Conservation (phyloP, 2,329 filamentous ascomycete genomes). For the Xylaria sp. region DNA sequence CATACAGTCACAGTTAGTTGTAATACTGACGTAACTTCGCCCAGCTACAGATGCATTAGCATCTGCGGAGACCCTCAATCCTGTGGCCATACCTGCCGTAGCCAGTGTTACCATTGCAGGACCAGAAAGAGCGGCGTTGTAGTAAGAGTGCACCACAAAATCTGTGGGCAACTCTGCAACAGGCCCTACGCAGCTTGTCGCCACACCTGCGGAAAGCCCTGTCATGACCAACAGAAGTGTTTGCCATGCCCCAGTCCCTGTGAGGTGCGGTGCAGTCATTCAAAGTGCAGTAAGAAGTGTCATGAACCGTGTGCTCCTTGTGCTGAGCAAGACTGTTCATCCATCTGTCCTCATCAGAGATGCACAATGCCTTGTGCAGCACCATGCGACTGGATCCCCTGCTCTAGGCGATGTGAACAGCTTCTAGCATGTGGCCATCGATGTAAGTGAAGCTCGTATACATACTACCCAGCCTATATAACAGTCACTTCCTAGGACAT, state of each 20-base stretch:
- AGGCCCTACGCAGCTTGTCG: conserved; percentile 59
- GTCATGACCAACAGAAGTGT: conserved; percentile 58
- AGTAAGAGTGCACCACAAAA: conserved; percentile 49
- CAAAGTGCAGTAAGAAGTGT: conserved; percentile 60
- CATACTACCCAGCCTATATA: conserved; percentile 25
- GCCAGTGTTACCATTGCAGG: conserved; percentile 56
- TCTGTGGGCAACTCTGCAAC: conserved; percentile 56
- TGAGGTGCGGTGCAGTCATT: conserved; percentile 62
- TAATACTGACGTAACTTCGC: conserved; percentile 48
- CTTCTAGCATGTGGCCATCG: conserved; percentile 63
- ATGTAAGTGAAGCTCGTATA: conserved; percentile 45
- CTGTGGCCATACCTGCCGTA: conserved; percentile 65
- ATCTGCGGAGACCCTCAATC: conserved; percentile 52
- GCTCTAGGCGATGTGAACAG: conserved; percentile 62
- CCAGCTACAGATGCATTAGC: conserved; percentile 53
- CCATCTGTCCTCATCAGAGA: conserved; percentile 58
- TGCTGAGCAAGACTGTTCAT: conserved; percentile 58
- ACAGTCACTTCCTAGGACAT: background rate
- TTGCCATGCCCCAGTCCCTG: conserved; percentile 55
- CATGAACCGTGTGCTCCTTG: conserved; percentile 67
- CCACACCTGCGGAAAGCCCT: conserved; percentile 58
- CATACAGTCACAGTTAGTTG: conserved; percentile 61
- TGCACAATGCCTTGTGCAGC: conserved; percentile 54
- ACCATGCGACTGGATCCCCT: conserved; percentile 71
- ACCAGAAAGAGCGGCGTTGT: conserved; percentile 40